Evolutionary conservation across 208 protist genomes (phyloP), one percentile per base, ranked within the genome.

Genomic region (Acanthamoeba sp.): DNA sequence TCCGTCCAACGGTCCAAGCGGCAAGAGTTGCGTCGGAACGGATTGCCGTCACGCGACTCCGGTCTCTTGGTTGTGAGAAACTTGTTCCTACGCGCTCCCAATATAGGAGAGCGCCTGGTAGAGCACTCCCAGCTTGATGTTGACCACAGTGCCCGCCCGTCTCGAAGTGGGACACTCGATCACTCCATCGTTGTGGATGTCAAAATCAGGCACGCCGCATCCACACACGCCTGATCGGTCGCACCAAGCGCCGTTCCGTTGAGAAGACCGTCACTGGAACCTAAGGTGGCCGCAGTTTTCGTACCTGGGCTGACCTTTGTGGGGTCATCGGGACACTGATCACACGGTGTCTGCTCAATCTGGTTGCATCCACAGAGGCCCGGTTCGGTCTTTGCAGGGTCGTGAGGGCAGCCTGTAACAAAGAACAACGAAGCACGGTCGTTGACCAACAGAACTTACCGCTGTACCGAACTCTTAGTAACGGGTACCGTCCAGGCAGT

Each of bases 321-420:
- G 40, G 38, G 42, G 29, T 85, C 76, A 36, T 85, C 76, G 0
- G 76, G 76, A 24, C 76, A 85, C 76, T 85, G 42, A 57, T 85
- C 76, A 29, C 76, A 85, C 0, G 76, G 76, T 2, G 76, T 85
- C 45, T 85, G 76, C 9, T 85, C 76, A 32, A 85, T 24, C 6
- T 36, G 12, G 29, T 32, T 38, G 27, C 76, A 85, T 22, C 76
- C 76, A 27, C 76, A 85, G 76, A 85, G 0, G 10, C 76, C 76
- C 7, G 76, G 76, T 9, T 27, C 42, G 5, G 29, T 29, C 76
- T 85, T 85, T 40, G 0, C 10, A 1, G 42, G 1, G n/a, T 85
- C 45, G 22, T 20, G 16, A 3, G 76, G 76, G 32, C 76, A 85
- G 2, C 24, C 76, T 85, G 76, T 59, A 2, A 1, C 4, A 14